Percentiles rank a stretch among this genome's conserved stretches.
These are phyloP conservation scores for Talaromyces verruculosus DNA, from an alignment of 2,329 filamentous ascomycete species.

Conservation along the genomic window DNA sequence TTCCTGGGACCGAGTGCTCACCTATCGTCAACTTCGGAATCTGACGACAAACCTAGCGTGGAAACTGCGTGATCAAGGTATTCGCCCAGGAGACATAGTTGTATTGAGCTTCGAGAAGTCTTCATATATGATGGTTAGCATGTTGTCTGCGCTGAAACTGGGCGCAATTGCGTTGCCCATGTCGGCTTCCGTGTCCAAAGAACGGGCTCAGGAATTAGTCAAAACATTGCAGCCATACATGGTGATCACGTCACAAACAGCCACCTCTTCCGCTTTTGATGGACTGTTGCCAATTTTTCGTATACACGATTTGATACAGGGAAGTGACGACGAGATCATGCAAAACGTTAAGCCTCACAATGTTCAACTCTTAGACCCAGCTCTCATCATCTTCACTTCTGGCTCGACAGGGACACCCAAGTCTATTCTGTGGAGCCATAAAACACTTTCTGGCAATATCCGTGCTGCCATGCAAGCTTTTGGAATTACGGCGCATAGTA, in stretches of 20 bases:
- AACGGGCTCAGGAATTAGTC: slow-evolving; percentile 8
- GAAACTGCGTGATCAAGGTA: slow-evolving; percentile 32
- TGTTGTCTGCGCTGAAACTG: slow-evolving; percentile 24
- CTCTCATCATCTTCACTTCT: slow-evolving; percentile 24
- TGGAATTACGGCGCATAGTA: slow-evolving; percentile 18
- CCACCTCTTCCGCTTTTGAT: not conserved
- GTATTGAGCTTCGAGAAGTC: slow-evolving; percentile 28
- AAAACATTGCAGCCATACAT: slow-evolving; percentile 14
- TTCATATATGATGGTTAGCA: slow-evolving; percentile 21
- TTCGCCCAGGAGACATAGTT: slow-evolving; percentile 30
- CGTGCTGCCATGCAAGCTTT: slow-evolving; percentile 18
- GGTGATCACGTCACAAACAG: slow-evolving; percentile 3
- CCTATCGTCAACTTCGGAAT: slow-evolving; percentile 35
- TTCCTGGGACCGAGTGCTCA: slow-evolving; percentile 33
- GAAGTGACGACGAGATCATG: not conserved
- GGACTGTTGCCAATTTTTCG: not conserved
- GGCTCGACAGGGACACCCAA: slow-evolving; percentile 25
- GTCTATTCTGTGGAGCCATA: slow-evolving; percentile 24
- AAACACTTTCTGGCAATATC: slow-evolving; percentile 23
- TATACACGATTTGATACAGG: not conserved
- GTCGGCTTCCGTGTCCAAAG: not conserved
- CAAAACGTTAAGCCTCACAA: not conserved
- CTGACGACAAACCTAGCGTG: slow-evolving; percentile 34
- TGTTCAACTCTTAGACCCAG: not conserved
- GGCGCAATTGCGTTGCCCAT: slow-evolving; percentile 21